These are phyloP conservation scores for Erythrophleum fordii DNA, from an alignment of 306 rosid species.

Conservation along the genomic window DNA sequence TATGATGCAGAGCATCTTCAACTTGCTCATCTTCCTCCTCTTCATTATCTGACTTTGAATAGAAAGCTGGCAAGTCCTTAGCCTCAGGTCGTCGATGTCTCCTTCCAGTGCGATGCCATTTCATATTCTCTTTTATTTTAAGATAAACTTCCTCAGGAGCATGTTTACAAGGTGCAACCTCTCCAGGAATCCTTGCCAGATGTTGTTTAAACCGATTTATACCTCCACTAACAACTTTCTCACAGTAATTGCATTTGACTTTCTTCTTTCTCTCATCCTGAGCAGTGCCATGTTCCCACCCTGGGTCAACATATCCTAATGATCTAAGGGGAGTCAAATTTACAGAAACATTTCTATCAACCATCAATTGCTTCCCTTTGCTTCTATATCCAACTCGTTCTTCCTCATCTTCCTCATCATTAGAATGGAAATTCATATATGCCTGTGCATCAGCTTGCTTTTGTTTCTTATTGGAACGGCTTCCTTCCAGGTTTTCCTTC, in stretches of 20 bases:
- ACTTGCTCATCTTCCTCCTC: conserved; percentile 74
- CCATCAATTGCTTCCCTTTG: conserved; percentile 83
- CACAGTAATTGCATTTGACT: conserved; percentile 93
- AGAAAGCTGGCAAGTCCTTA: conserved; percentile 62
- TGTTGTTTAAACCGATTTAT: conserved; percentile 97
- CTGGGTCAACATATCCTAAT: conserved; percentile 94
- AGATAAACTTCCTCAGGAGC: conserved; percentile 92
- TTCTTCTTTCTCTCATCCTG: conserved; percentile 98
- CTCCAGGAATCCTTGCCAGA: conserved; percentile 97
- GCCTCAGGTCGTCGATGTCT: conserved; percentile 74
- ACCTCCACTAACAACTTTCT: conserved; percentile 94
- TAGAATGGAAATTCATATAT: conserved; percentile 70
- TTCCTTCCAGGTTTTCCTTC: conserved; percentile 89
- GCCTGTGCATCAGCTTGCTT: conserved; percentile 72
- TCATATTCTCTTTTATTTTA: conserved; percentile 94
- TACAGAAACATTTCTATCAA: conserved; percentile 57
- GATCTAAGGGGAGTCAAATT: conserved; percentile 81
- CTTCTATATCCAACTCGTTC: conserved; percentile 68
- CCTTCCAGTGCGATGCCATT: conserved; percentile 98
- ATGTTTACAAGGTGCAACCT: conserved; percentile 94
- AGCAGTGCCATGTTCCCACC: conserved; percentile 98
- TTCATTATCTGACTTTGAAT: conserved; percentile 72
- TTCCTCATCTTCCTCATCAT: conserved; percentile 77
- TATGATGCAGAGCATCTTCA: conserved; percentile 62
- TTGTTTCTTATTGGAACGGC: conserved; percentile 80